Evolutionary conservation across 192 early-diverging fungal species (phyloP).

Genomic region (Backusella parvicylindrica): DNA sequence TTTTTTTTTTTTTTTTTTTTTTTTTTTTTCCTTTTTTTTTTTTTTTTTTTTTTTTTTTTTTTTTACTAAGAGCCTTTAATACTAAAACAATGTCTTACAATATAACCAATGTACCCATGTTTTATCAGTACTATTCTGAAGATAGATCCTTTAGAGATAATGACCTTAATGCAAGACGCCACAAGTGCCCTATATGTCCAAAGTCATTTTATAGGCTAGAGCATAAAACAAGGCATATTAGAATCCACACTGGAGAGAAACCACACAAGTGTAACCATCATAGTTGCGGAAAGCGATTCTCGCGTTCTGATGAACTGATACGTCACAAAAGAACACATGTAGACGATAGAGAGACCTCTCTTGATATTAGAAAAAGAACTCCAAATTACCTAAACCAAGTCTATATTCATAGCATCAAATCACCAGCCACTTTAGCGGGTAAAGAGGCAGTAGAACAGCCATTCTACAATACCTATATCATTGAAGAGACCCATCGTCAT

Average conservation of each 20-base stretch:
- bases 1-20: not conserved
- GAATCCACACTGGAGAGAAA: slow-evolving; percentile 85
- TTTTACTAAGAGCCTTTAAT: not conserved
- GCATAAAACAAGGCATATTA: slow-evolving; percentile 77
- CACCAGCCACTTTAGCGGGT: too few relatives aligned
- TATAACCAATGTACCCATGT: not conserved
- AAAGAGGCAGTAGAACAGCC: too few relatives aligned
- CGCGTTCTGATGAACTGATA: slow-evolving; percentile 74
- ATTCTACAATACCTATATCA: not conserved
- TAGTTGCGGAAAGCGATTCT: slow-evolving; percentile 78
- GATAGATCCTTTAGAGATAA: not conserved
- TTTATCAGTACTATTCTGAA: not conserved
- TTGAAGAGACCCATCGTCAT: not conserved
- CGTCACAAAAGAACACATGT: slow-evolving; percentile 60
- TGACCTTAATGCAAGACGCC: slow-evolving; percentile 45
- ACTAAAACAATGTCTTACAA: not conserved
- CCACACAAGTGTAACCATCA: slow-evolving; percentile 74
- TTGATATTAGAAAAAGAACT: not conserved
- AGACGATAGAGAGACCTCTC: not conserved
- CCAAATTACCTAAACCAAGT: not conserved
- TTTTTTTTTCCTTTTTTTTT: not conserved
- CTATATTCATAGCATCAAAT: not conserved
- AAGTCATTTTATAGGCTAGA: slow-evolving; percentile 76
- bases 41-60: not conserved
- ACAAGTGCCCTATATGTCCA: slow-evolving; percentile 70